Base-by-base conservation (phyloP, 2,329 filamentous ascomycete species). In the Colletotrichum agaves region DNA sequence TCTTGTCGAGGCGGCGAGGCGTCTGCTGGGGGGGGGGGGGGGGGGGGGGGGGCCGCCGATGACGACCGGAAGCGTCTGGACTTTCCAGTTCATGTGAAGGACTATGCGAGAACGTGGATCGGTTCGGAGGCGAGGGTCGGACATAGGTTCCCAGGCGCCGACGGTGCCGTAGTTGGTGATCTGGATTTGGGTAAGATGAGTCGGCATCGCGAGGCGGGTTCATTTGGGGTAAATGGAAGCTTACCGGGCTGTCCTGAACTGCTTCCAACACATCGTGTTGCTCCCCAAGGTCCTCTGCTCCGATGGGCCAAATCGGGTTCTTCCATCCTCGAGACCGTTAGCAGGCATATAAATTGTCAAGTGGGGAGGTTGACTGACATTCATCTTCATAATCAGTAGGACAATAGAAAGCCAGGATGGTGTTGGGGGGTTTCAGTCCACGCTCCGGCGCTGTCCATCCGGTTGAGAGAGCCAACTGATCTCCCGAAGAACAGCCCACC, bases 401-500 rank as follows among this genome's bases (percentile, higher is more conserved):
- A 8, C 56, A 65, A 37, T 65, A 65, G 33, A 65, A 65, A 4
- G 17, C 62, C 19, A 65, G 31, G 37, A 61, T 53, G 1, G 62
- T 56, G 19, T 60, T 70, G 0, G 84, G 84, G 0, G 82, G 74
- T 4, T 10, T 37, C 0, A 85, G 27, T 0, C 76, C 78, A 1
- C 53, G 23, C 11, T 63, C 19, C 0, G 56, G 41, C 0, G 77
- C 67, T 0, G 80, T 84, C 74, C 75, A 85, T 0, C 68, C 80
- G 0, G 82, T 69, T 0, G 79, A 75, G 76, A 85, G 77, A 1
- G 84, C 84, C 0, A 87, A 74, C 3, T 77, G 74, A 0, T 83
- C 85, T 0, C 84, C 84, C 0, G 79, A 77, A 0, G 84, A 86
- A 84, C 83, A 86, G 0, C 84, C 84, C 0, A 86, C 72, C 1